Conservation (phyloP, 495 filamentous ascomycete genomes). For the Penicillium desertorum region DNA sequence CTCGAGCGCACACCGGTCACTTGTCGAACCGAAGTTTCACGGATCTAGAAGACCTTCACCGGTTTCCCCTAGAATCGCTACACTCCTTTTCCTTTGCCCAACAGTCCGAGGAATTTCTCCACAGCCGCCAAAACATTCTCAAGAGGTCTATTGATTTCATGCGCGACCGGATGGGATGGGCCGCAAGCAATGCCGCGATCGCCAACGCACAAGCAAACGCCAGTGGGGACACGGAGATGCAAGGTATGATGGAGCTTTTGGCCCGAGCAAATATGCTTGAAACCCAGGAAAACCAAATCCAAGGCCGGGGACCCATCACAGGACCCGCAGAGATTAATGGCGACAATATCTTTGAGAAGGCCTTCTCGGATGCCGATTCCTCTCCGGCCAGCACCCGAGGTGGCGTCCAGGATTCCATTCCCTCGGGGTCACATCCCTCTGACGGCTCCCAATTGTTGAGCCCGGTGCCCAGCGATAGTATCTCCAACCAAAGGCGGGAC, state of each 20-base stretch:
- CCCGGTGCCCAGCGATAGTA: conserved; percentile 35
- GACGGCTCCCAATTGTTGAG: conserved; percentile 33
- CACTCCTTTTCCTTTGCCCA: conserved; percentile 99
- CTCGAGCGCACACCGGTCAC: conserved; percentile 53
- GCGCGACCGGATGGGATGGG: conserved; percentile 90
- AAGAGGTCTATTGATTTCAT: conserved; percentile 97
- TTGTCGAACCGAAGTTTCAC: conserved; percentile 66
- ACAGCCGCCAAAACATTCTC: conserved; percentile 87
- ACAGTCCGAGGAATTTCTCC: conserved; percentile 86
- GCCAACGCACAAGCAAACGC: conserved; percentile 78
- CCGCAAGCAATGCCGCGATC: conserved; percentile 59
- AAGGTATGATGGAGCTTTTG: conserved; percentile 87
- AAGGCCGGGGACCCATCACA: conserved; percentile 62
- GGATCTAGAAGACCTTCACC: conserved; percentile 82
- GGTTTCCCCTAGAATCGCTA: conserved; percentile 92
- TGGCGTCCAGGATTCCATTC: conserved; percentile 15
- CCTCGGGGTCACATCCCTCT: conserved; percentile 21
- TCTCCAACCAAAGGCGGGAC: conserved; percentile 34
- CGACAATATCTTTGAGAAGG: conserved; percentile 78
- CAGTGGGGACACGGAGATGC: conserved; percentile 79
- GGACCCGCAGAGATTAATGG: conserved; percentile 68
- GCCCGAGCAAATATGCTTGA: conserved; percentile 73
- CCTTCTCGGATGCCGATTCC: conserved; percentile 55
- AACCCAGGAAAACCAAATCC: conserved; percentile 45
- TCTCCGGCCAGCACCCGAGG: conserved; percentile 25